phyloP scores from a whole-genome alignment of 441 rosid species.

The Jatropha multifida region DNA sequence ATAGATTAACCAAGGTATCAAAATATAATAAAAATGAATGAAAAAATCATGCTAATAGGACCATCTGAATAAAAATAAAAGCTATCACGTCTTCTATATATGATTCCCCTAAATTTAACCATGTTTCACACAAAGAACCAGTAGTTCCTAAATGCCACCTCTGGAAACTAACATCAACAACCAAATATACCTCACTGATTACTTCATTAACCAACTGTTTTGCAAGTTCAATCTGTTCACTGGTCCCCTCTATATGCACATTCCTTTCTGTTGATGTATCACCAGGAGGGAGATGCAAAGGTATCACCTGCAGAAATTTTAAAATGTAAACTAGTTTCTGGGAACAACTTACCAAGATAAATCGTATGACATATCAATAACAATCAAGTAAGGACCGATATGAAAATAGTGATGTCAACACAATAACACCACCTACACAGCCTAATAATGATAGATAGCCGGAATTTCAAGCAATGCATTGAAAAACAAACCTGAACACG shows the following conservation, averaged over 20 bases:
- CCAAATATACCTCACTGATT: slow-evolving; percentile 90
- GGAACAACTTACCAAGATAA: not conserved
- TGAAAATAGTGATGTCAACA: too few relatives aligned
- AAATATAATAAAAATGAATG: not conserved
- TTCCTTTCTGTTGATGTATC: slow-evolving; percentile 74
- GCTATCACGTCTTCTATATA: not conserved
- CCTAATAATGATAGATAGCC: not conserved
- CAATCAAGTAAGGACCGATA: not conserved
- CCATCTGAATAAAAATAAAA: not conserved
- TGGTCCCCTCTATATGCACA: slow-evolving; percentile 91
- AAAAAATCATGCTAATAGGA: not conserved
- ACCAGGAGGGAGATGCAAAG: slow-evolving; percentile 95
- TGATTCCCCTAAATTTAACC: not conserved
- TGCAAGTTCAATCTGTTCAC: slow-evolving; percentile 88
- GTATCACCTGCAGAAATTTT: slow-evolving; percentile 63
- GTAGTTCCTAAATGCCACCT: slow-evolving; percentile 21
- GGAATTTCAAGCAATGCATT: not conserved
- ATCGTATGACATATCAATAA: not conserved
- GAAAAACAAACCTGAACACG: slow-evolving; percentile 73
- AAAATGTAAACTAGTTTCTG: not conserved
- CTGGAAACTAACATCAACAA: slow-evolving; percentile 31
- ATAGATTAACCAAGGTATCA: not conserved
- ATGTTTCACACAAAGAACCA: slow-evolving; percentile 5
- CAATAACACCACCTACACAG: not conserved
- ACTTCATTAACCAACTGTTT: slow-evolving; percentile 90